Base-by-base conservation (phyloP, 805 yeast species). In the Starmerella powellii region DNA sequence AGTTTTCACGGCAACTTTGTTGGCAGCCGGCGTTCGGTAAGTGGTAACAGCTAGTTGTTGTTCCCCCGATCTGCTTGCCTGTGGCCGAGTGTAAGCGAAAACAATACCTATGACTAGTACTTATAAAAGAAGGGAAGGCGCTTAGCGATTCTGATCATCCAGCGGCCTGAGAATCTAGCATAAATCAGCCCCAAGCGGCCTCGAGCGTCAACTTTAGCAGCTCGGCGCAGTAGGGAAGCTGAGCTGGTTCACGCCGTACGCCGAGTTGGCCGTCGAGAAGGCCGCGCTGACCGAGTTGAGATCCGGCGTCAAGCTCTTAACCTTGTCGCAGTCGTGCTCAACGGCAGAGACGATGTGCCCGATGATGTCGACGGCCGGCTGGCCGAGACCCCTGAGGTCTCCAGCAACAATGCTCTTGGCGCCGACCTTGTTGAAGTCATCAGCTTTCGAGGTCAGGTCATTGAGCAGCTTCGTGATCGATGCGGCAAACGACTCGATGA, bases 361-460 rank as follows among this genome's bases (percentile, higher is more conserved):
- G 26, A 44, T 51, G 32, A 55, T 45, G 35, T 24, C 49, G 27
- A 34, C 50, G 31, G 59, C 47, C 31, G 55, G 51, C 24, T 42
- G 46, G 20, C 37, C 42, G 30, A 55, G 46, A 34, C 39, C 37
- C 41, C 38, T 38, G 38, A 57, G 35, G 44, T 56, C 59, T 28
- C 43, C 41, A 18, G 42, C 21, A 33, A 57, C 59, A 40, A 55
- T 53, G 28, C 39, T 1, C 26, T 29, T 34, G 31, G 54, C 55
- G 13, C 56, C 57, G 26, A 50, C 57, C 23, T 46, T 31, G 34
- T 11, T 34, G 42, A 58, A 50, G 44, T 45, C 58, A 31, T 41
- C 29, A 21, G 54, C 54, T 55, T 56, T 55, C 42, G 30, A 28
- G 24, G 41, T 45, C 17, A 56, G 51, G 40, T 47, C 53, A 35